These are phyloP conservation scores for Candida broadrunensis DNA, from an alignment of 805 yeast genomes.

Conservation along the genomic window DNA sequence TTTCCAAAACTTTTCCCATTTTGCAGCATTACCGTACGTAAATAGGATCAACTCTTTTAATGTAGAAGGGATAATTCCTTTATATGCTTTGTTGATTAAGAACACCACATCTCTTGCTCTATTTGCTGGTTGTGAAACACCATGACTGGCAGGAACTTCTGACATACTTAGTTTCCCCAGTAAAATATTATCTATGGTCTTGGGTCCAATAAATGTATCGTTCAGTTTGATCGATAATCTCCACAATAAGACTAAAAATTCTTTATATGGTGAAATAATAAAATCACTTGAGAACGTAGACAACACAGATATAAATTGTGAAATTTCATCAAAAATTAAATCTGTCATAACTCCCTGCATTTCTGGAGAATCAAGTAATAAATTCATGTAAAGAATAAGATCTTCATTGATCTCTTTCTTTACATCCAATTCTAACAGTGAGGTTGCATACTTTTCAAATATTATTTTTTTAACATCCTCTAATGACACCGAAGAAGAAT, in stretches of 20 bases:
- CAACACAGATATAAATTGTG: slow-evolving; percentile 25
- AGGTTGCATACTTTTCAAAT: slow-evolving; percentile 24
- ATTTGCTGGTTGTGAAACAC: slow-evolving; percentile 20
- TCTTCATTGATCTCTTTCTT: slow-evolving; percentile 21
- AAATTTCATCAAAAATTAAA: slow-evolving; percentile 17
- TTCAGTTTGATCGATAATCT: slow-evolving; percentile 16
- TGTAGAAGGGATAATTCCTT: slow-evolving; percentile 10
- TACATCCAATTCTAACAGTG: slow-evolving; percentile 7
- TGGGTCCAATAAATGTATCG: slow-evolving; percentile 17
- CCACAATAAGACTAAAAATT: slow-evolving; percentile 34
- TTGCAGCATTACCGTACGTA: slow-evolving; percentile 36
- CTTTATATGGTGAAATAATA: slow-evolving; percentile 20
- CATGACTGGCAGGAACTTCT: not conserved
- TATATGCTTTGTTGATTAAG: slow-evolving; percentile 15
- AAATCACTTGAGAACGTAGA: slow-evolving; percentile 21
- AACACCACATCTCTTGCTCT: slow-evolving; percentile 28
- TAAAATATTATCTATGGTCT: slow-evolving; percentile 21
- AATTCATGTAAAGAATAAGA: slow-evolving; percentile 25
- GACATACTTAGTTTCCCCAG: slow-evolving; percentile 9
- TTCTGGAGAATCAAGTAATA: slow-evolving; percentile 33
- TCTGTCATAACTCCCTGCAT: slow-evolving; percentile 14
- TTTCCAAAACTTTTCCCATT: slow-evolving; percentile 38
- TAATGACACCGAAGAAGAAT: slow-evolving; percentile 23
- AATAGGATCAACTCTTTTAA: slow-evolving; percentile 32
- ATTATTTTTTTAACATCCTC: slow-evolving; percentile 19